These are phyloP conservation scores for Tuber melanosporum DNA, from an alignment of 495 filamentous ascomycete genomes.

Conservation along the genomic window DNA sequence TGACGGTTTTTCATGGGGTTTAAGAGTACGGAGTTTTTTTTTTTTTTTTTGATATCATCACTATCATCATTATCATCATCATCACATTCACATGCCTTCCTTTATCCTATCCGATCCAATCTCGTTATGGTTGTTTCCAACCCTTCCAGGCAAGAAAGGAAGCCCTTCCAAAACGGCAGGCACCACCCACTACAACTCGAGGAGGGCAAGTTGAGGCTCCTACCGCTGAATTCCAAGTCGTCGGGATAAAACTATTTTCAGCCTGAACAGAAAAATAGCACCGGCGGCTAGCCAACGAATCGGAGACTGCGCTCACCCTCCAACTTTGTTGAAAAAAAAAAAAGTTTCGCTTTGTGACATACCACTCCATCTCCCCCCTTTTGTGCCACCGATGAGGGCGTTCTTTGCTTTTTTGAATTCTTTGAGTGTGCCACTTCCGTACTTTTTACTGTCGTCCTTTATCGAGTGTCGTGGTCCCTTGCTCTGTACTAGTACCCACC, in stretches of 20 bases:
- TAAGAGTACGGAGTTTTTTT: slow-evolving; percentile 13
- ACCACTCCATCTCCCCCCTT: not conserved
- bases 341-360: not conserved
- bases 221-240: slow-evolving; percentile 23
- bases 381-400: not conserved
- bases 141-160: not conserved
- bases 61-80: not conserved
- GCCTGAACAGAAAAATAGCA: slow-evolving; percentile 30
- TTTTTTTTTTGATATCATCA: slow-evolving; percentile 26
- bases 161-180: slow-evolving; percentile 11
- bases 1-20: not conserved
- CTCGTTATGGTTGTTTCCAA: slow-evolving; percentile 3
- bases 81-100: slow-evolving; percentile 25
- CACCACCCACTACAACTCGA: not conserved
- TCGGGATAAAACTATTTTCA: slow-evolving; percentile 35
- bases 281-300: slow-evolving; percentile 34
- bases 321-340: not conserved
- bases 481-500: not conserved
- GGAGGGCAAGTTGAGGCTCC: slow-evolving; percentile 31
- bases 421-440: not conserved
- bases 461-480: not conserved
- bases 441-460: not conserved
- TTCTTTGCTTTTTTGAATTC: slow-evolving; percentile 5
- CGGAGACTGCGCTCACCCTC: slow-evolving; percentile 13
- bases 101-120: slow-evolving; percentile 5